Percentiles rank a stretch among this genome's conserved stretches.
Evolutionary conservation across 1,139 yeast species (phyloP).

Genomic region (Sugiyamaella sp.): DNA sequence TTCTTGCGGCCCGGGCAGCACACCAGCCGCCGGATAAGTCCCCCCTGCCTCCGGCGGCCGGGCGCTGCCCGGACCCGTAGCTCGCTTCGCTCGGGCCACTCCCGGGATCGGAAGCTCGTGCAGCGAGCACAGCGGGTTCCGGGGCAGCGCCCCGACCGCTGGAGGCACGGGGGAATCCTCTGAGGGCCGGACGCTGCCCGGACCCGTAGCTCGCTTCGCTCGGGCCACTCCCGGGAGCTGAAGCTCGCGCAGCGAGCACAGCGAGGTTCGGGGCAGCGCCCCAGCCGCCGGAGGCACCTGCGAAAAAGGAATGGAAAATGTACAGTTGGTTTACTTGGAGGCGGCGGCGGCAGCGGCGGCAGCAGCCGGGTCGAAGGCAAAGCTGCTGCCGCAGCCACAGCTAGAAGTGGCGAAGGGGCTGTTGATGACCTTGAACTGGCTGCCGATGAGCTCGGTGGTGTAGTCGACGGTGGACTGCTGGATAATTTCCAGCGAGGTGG

Average conservation of each 20-base stretch:
- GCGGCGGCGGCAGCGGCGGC: constrained; percentile 13
- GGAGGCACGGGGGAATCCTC: not conserved
- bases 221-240: too few species aligned
- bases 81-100: too few species aligned
- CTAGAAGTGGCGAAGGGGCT: constrained; percentile 89
- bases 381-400: constrained; percentile 97
- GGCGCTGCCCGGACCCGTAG: too few species aligned
- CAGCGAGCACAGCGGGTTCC: not conserved
- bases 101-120: not conserved
- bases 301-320: not conserved
- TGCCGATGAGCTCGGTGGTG: constrained; percentile 90
- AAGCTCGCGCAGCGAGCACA: not conserved
- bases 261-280: not conserved
- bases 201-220: too few species aligned
- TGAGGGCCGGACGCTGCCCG: too few species aligned
- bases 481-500: constrained; percentile 75
- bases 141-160: not conserved
- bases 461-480: constrained; percentile 89
- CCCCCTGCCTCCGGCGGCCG: too few species aligned
- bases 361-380: constrained; percentile 72
- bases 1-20: too few species aligned
- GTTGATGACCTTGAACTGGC: constrained; percentile 87
- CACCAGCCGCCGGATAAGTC: too few species aligned
- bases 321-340: constrained; percentile 12
- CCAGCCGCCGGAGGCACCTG: not conserved